These are phyloP conservation scores for Puccinia hordei DNA, from an alignment of 1,284 basidiomycete genomes.

Conservation along the genomic window DNA sequence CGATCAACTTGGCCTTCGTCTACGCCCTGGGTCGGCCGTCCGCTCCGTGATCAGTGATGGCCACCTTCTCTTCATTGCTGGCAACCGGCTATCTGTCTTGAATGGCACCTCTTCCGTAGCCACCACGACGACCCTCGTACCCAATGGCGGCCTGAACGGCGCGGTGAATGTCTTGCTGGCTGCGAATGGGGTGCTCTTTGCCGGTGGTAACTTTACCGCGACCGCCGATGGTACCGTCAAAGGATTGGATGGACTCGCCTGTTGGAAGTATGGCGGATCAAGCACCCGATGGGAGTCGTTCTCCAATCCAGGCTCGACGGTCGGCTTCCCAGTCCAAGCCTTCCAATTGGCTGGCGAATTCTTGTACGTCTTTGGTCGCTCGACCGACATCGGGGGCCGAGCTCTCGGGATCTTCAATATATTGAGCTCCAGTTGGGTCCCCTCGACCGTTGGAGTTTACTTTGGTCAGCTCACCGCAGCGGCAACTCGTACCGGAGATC, in stretches of 20 bases:
- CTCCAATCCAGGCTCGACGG: constrained; percentile 1
- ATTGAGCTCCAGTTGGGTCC: constrained; percentile 13
- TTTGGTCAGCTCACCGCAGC: constrained; percentile 40
- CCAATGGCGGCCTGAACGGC: constrained; percentile 48
- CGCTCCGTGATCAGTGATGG: constrained; percentile 18
- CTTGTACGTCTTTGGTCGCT: constrained; percentile 37
- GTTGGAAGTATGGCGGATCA: constrained; percentile 42
- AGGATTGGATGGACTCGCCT: constrained; percentile 33
- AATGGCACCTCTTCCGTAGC: constrained; percentile 20
- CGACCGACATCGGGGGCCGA: neutral
- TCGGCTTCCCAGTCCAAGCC: constrained; percentile 16
- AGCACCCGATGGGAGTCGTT: constrained; percentile 36
- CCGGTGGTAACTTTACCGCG: constrained; percentile 38
- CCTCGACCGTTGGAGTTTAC: constrained; percentile 22
- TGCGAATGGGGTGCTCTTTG: constrained; percentile 21
- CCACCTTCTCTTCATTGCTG: constrained; percentile 24
- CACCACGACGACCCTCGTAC: constrained; percentile 13
- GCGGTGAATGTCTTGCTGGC: constrained; percentile 9
- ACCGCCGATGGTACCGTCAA: constrained; percentile 31
- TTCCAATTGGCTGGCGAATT: constrained; percentile 10
- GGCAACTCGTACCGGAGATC: neutral
- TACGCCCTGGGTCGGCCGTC: constrained; percentile 18
- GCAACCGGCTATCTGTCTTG: constrained; percentile 35
- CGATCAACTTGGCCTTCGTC: constrained; percentile 24
- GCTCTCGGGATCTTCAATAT: constrained; percentile 33